Evolutionary conservation across 2,329 filamentous ascomycete species (phyloP).

Genomic region (Tolypocladium paradoxum): DNA sequence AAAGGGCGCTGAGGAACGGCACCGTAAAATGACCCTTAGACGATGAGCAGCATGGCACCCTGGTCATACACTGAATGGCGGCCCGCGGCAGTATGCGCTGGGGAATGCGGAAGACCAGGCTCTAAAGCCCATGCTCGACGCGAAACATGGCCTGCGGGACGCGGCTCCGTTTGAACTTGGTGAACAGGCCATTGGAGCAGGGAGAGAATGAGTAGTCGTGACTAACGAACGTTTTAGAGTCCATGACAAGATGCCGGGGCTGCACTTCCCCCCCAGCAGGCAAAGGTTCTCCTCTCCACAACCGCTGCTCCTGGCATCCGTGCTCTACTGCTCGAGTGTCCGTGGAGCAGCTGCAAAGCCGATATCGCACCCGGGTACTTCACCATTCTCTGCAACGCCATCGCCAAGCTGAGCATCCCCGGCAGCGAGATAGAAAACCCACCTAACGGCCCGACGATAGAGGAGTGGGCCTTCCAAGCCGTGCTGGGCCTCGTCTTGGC

Average conservation of each 20-base stretch:
- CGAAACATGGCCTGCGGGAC: too few species aligned
- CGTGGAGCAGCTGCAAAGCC: conserved; percentile 21
- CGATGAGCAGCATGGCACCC: too few species aligned
- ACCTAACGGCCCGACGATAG: conserved; percentile 13
- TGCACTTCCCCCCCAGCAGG: conserved; percentile 32
- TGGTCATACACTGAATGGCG: too few species aligned
- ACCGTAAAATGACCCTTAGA: too few species aligned
- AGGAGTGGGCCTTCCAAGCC: conserved; percentile 31
- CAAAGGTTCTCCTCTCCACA: conserved; percentile 30
- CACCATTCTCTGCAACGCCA: conserved; percentile 24
- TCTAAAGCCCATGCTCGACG: too few species aligned
- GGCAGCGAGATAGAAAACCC: conserved; percentile 14
- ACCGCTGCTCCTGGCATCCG: conserved; percentile 30
- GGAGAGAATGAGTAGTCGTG: too few species aligned
- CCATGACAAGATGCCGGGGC: conserved; percentile 30
- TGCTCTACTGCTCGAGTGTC: conserved; percentile 30
- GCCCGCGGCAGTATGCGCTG: too few species aligned
- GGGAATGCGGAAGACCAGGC: too few species aligned
- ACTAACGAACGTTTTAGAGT: conserved; percentile 18
- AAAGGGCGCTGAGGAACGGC: too few species aligned
- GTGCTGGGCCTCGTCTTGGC: conserved; percentile 30
- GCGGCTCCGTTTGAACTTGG: too few species aligned
- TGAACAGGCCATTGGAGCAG: too few species aligned
- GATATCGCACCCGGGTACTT: conserved; percentile 27
- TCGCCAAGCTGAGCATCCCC: conserved; percentile 28